A percentile compares a stretch with the other conserved stretches of the same genome.
Evolutionary conservation across 2,329 filamentous ascomycete genomes (phyloP).

Genomic region (Fusarium veterinarium): DNA sequence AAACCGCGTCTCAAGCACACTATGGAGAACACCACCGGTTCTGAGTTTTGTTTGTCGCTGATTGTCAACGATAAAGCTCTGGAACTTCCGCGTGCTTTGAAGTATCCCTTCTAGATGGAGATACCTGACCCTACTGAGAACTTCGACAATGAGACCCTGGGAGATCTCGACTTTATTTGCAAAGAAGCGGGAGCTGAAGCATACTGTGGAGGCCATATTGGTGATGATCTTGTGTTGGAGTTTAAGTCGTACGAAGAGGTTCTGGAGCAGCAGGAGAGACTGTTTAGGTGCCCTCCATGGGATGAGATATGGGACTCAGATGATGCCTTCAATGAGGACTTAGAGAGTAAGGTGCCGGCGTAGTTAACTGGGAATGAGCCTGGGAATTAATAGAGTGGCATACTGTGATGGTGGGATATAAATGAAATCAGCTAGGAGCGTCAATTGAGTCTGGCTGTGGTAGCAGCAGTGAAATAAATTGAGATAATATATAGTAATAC

Average conservation of each 20-base stretch:
- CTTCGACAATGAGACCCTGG: neutral
- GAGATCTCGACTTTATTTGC: rapidly evolving
- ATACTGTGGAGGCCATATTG: too few species aligned
- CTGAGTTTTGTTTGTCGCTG: rapidly evolving
- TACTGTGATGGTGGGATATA: too few species aligned
- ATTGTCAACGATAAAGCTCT: rapidly evolving
- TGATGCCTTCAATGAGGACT: neutral
- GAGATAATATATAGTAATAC: neutral
- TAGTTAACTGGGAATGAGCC: neutral
- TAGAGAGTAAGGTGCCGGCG: neutral
- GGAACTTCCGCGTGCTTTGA: neutral
- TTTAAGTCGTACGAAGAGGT: neutral
- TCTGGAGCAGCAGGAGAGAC: neutral
- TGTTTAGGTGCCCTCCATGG: too few species aligned
- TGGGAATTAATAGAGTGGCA: too few species aligned
- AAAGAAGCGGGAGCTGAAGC: too few species aligned
- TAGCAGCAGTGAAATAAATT: neutral
- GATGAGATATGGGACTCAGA: neutral
- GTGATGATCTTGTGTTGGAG: too few species aligned
- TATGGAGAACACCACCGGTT: rapidly evolving
- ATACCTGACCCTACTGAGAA: neutral
- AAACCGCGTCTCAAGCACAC: rapidly evolving
- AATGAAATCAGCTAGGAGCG: too few species aligned
- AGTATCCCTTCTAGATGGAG: neutral
- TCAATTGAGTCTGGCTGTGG: too few species aligned